phyloP scores from a whole-genome alignment of 1,139 yeast species.

The Meyerozyma elateridarum region DNA sequence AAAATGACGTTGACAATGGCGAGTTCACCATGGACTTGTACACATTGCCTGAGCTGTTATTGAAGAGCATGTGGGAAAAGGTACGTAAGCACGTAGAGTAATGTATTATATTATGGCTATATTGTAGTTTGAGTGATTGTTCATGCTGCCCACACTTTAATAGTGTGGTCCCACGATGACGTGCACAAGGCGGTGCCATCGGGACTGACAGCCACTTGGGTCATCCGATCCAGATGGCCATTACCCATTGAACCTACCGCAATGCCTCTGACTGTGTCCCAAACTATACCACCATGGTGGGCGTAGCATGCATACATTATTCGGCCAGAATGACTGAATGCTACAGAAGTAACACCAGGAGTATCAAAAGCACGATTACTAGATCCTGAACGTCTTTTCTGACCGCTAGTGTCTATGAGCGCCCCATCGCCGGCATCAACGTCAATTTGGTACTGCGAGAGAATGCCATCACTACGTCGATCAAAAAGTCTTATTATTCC shows the following conservation, averaged over 20 bases:
- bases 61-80: constrained; percentile 92
- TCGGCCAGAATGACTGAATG: constrained; percentile 73
- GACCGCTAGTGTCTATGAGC: too few species aligned
- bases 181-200: constrained; percentile 75
- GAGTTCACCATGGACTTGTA: constrained; percentile 95
- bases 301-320: constrained; percentile 72
- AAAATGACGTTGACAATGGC: constrained; percentile 94
- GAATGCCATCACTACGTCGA: constrained; percentile 69
- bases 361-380: constrained; percentile 39
- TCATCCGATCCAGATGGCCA: constrained; percentile 52
- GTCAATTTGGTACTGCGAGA: constrained; percentile 48
- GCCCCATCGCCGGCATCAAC: neutral
- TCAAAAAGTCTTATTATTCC: constrained; percentile 72
- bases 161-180: constrained; percentile 66
- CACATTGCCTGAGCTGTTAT: constrained; percentile 86
- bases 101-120: constrained; percentile 4
- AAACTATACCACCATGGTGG: constrained; percentile 67
- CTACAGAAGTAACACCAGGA: constrained; percentile 66
- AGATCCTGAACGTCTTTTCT: neutral
- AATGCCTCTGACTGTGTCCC: constrained; percentile 72
- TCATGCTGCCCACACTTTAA: constrained; percentile 56
- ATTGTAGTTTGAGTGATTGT: constrained; percentile 5
- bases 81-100: constrained; percentile 10
- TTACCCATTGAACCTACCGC: constrained; percentile 50
- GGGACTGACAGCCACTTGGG: constrained; percentile 61